Percentiles rank a stretch among this genome's conserved stretches.
phyloP scores from a whole-genome alignment of 2,329 filamentous ascomycete species.

The Hortaea werneckii region DNA sequence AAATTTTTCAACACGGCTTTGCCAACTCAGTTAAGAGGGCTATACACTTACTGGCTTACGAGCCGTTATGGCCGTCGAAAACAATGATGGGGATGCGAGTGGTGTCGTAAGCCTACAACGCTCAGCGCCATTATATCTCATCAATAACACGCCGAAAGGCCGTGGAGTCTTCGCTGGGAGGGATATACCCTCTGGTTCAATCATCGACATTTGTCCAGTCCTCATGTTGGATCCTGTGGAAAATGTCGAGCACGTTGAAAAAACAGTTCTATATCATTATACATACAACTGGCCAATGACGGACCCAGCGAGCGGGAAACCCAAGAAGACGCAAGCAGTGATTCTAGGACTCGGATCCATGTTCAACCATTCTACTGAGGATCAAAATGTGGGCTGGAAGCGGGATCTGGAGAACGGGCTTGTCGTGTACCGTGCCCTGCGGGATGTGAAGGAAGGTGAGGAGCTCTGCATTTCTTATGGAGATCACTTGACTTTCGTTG shows the following conservation, averaged over 20 bases:
- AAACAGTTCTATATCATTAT: constrained; percentile 46
- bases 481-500: constrained; percentile 36
- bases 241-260: constrained; percentile 39
- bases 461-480: constrained; percentile 47
- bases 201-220: constrained; percentile 45
- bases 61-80: not conserved
- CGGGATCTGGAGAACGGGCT: constrained; percentile 36
- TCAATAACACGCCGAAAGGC: constrained; percentile 43
- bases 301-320: not conserved
- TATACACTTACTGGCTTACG: not conserved
- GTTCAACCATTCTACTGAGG: constrained; percentile 45
- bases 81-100: not conserved
- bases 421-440: constrained; percentile 40
- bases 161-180: constrained; percentile 42
- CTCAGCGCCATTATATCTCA: constrained; percentile 32
- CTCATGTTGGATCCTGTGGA: constrained; percentile 39
- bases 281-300: constrained; percentile 42
- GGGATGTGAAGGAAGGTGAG: constrained; percentile 42
- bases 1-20: too few relatives aligned
- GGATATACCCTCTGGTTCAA: constrained; percentile 37
- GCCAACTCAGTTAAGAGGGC: too few relatives aligned
- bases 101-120: constrained; percentile 27
- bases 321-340: constrained; percentile 39
- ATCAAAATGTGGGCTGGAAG: constrained; percentile 48
- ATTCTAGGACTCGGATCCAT: constrained; percentile 47